Percentiles rank a stretch among this genome's conserved stretches.
These are phyloP conservation scores for Naganishia liquefaciens DNA, from an alignment of 1,284 basidiomycete genomes.

Conservation along the genomic window DNA sequence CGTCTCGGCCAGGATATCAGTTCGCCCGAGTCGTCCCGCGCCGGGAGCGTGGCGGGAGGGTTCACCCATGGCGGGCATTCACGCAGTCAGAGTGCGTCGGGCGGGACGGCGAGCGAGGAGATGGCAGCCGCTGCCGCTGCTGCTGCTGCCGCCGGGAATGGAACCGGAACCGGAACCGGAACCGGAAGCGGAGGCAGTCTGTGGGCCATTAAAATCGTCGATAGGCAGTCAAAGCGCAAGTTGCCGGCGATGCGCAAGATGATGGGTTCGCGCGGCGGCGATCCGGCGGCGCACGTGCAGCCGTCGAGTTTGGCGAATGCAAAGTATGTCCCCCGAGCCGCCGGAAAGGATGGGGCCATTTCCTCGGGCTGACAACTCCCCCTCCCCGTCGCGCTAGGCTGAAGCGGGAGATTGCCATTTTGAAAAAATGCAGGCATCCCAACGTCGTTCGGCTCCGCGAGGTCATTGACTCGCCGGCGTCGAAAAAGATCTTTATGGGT, in stretches of 20 bases:
- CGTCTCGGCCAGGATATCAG: constrained; percentile 66
- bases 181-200: too few relatives aligned
- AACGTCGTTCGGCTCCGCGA: constrained; percentile 90
- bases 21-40: constrained; percentile 42
- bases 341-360: background rate
- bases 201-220: constrained; percentile 81
- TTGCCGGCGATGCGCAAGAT: constrained; percentile 58
- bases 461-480: constrained; percentile 90
- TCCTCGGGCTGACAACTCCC: too few relatives aligned
- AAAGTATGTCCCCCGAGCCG: constrained; percentile 25
- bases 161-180: too few relatives aligned
- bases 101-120: background rate
- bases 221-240: constrained; percentile 66
- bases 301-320: constrained; percentile 32
- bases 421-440: constrained; percentile 91
- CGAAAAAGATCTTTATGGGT: constrained; percentile 92
- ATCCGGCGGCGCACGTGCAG: constrained; percentile 26
- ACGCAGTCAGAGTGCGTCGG: constrained; percentile 1
- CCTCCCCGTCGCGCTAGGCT: constrained; percentile 47
- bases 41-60: constrained; percentile 44
- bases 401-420: constrained; percentile 91
- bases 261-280: constrained; percentile 8
- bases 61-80: background rate
- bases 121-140: background rate
- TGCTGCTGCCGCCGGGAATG: background rate